Evolutionary conservation across 345 rosid genomes (phyloP), one percentile per base, ranked within the genome.

Genomic region (Eucalyptus coolabah): DNA sequence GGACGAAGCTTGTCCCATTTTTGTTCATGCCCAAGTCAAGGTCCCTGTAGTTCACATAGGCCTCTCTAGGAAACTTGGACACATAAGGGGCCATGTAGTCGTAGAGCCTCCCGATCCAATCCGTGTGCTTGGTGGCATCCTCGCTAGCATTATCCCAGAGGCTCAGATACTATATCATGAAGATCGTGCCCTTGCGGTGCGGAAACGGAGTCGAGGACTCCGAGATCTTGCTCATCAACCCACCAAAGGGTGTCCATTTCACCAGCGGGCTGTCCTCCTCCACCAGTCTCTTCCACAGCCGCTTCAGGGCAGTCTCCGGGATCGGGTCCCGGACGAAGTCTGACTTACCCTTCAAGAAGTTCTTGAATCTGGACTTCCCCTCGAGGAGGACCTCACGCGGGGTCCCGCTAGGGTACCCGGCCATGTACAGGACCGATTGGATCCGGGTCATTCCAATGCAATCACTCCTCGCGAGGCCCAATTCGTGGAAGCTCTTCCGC

Each of bases 201-300:
- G 95, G 94, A 87, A 93, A 94, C 2, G 94, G 93, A 24, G 86
- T 47, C n/a, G 90, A 87, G 17, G 90, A 90, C 53, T 91, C 94
- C 5, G 92, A 82, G 47, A 94, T 92, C 67, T 65, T 89, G 47
- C 90, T 87, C 93, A 90, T 90, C 85, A 89, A 93, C 63, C 98
- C 99, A 4, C 99, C 98, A 21, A 93, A 97, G 1, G 99, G 98
- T 28, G 88, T 95, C 98, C 95, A 95, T 77, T 94, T 93, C 94
- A 93, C 92, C 77, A 94, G 42, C 2, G 97, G 95, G 10, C n/a
- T 51, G 3, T 94, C 97, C 86, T 95, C 97, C 87, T 93, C 69
- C 5, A 94, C 8, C 9, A 94, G 9, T 59, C 92, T 94, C 87
- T 91, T 81, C 93, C 96, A 96, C 3, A 95, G 87, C 60, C 95